Percentiles rank a stretch among this genome's conserved stretches.
Conservation (phyloP, 371 early-diverging fungal genomes). For the Apophysomyces sp. region DNA sequence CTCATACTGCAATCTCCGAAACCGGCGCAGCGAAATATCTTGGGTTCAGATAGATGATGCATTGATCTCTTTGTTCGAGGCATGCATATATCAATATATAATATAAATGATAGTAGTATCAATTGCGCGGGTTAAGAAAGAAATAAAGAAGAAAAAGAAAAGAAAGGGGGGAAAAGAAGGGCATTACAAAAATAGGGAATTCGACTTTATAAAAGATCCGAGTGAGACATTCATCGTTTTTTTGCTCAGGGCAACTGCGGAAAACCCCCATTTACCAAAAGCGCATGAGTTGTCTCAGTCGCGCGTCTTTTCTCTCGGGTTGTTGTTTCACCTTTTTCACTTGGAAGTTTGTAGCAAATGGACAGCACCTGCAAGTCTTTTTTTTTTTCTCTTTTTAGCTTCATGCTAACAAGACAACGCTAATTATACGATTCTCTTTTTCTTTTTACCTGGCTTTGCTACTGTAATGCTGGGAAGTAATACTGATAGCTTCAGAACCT, state of each 20-base stretch:
- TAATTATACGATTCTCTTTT: background rate
- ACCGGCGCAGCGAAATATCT: slow-evolving; percentile 57
- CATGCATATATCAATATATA: no score
- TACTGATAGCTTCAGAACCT: slow-evolving; percentile 21
- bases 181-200: background rate
- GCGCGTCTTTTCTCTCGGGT: no score
- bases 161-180: slow-evolving; percentile 3
- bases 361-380: slow-evolving; percentile 31
- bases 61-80: slow-evolving; percentile 1
- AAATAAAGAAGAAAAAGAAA: slow-evolving; percentile 3
- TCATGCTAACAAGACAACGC: background rate
- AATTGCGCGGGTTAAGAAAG: background rate
- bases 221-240: background rate
- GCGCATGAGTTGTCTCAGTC: background rate
- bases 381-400: background rate
- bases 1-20: slow-evolving; percentile 58
- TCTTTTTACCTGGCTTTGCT: slow-evolving; percentile 23
- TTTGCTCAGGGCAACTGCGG: background rate
- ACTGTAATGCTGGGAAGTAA: slow-evolving; percentile 38
- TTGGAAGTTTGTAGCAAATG: slow-evolving; percentile 8
- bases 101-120: background rate
- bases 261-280: background rate
- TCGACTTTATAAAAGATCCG: background rate
- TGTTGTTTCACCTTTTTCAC: background rate
- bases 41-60: slow-evolving; percentile 27